phyloP scores from a whole-genome alignment of 768 basidiomycete genomes.

The Leccinum longicurvipes region DNA sequence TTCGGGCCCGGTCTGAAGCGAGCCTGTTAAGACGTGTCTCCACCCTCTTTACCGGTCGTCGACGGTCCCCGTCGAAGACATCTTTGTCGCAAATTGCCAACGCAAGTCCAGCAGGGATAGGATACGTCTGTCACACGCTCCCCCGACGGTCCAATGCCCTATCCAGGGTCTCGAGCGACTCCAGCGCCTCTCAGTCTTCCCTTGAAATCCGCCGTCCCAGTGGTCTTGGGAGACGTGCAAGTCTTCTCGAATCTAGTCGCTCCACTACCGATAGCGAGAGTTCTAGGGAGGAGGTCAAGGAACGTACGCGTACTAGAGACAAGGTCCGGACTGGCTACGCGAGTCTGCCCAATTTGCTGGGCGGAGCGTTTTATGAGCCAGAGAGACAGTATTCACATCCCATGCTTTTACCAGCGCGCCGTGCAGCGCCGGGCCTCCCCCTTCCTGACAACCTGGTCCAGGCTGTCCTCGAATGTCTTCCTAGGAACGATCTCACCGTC shows the following conservation, averaged over 20 bases:
- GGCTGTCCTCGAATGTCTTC: constrained; percentile 21
- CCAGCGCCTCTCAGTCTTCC: constrained; percentile 19
- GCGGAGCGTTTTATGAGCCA: constrained; percentile 10
- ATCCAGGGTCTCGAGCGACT: constrained; percentile 23
- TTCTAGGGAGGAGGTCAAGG: background rate
- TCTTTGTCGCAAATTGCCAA: constrained; percentile 3
- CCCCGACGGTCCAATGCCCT: constrained; percentile 7
- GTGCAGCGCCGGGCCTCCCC: background rate
- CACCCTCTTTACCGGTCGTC: constrained; percentile 23
- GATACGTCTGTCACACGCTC: constrained; percentile 10
- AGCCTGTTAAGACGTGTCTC: constrained; percentile 29
- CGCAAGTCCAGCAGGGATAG: constrained; percentile 12
- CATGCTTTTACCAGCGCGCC: background rate
- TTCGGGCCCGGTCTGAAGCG: constrained; percentile 25
- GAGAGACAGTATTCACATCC: background rate
- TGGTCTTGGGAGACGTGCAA: constrained; percentile 30
- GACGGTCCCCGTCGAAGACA: constrained; percentile 18
- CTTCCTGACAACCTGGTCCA: constrained; percentile 22
- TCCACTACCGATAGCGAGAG: constrained; percentile 11
- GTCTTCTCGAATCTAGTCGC: constrained; percentile 18
- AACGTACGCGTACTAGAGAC: background rate
- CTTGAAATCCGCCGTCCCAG: constrained; percentile 33
- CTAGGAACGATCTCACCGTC: constrained; percentile 12
- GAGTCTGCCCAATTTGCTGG: constrained; percentile 21
- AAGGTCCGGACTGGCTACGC: constrained; percentile 1